Evolutionary conservation across 495 filamentous ascomycete species (phyloP), one percentile per base, ranked within the genome.

Genomic region (Xylona heveae): DNA sequence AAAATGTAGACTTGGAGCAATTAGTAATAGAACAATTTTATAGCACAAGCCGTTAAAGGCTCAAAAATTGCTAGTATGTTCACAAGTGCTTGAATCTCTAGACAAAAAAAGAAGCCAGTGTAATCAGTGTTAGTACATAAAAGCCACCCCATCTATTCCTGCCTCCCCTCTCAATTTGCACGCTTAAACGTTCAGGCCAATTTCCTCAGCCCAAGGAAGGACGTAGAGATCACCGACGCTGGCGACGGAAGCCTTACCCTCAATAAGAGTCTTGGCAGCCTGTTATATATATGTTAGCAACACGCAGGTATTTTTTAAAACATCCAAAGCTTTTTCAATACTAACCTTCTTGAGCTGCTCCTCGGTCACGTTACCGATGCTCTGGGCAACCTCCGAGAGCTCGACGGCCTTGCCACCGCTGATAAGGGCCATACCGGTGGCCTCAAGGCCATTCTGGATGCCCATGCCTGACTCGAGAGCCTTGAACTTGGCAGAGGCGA

Each of bases 171-270:
- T n/a, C n/a, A n/a, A n/a, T n/a, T n/a, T 26, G 30, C 14, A 37
- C 38, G n/a, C 64, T 65, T 84, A 95, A 63, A 92, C 79, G 51
- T 74, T 80, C 51, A 99, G 64, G 24, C 85, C 88, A 45, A 99
- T 59, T 43, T 95, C 85, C 59, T 85, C 81, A 34, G 79, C 84
- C 50, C 74, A 95, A 15, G 90, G 88, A 41, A 99, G 65, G 44
- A 78, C 61, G 56, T 74, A 68, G 36, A 95, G 59, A 47, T 99
- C 85, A 42, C 88, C 83, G 34, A 92, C 82, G 30, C 78, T 62
- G 33, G 77, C 72, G 36, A 93, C 74, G 23, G 81, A 74, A 18
- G 85, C 82, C 65, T 84, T 95, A 52, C 72, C 71, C 23, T 80
- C 72, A 32, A 95, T 63, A 45, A 93, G 64, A 42, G 72, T 61